Evolutionary conservation across 257 asterid genomes (phyloP).

Genomic region (Solanum chiquidenum): DNA sequence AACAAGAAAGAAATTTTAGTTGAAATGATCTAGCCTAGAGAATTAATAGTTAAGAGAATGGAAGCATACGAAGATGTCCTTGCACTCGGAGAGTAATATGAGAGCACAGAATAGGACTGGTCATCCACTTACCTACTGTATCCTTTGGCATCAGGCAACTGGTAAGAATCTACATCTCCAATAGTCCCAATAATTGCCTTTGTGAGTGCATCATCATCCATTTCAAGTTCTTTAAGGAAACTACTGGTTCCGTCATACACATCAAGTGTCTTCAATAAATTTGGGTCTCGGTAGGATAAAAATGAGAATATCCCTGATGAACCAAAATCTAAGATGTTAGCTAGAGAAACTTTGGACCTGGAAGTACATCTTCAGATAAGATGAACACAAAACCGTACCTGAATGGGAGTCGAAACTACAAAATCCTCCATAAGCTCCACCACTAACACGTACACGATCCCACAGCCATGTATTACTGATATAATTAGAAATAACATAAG

Average conservation of each 20-base stretch:
- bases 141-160: slow-evolving; percentile 98
- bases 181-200: slow-evolving; percentile 97
- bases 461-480: slow-evolving; percentile 87
- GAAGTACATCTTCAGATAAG: neutral
- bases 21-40: neutral
- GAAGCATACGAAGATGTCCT: neutral
- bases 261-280: slow-evolving; percentile 84
- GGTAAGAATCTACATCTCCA: slow-evolving; percentile 92
- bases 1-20: neutral
- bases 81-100: neutral
- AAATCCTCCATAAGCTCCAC: slow-evolving; percentile 99
- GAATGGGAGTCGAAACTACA: slow-evolving; percentile 95
- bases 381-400: slow-evolving; percentile 28
- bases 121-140: slow-evolving; percentile 62
- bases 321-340: neutral
- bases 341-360: neutral
- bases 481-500: slow-evolving; percentile 83
- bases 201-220: slow-evolving; percentile 86
- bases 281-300: slow-evolving; percentile 94
- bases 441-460: slow-evolving; percentile 99
- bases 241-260: slow-evolving; percentile 83
- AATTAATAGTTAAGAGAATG: neutral
- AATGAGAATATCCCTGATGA: slow-evolving; percentile 84
- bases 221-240: slow-evolving; percentile 73
- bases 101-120: neutral